Conservation (phyloP, 805 yeast genomes). For the Candida tammaniensis region DNA sequence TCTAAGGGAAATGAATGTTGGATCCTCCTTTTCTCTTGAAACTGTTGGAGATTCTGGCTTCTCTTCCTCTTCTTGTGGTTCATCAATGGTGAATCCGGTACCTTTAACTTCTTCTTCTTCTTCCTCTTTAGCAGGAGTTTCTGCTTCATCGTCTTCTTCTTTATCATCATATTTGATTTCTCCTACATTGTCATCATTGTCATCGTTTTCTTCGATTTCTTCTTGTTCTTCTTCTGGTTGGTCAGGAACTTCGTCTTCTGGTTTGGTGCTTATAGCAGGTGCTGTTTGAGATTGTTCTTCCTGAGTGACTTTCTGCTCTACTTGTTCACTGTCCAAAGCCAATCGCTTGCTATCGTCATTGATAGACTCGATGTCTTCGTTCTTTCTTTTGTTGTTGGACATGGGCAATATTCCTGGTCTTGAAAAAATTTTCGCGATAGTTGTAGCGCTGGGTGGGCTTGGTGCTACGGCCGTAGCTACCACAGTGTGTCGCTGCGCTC, state of each 20-base stretch:
- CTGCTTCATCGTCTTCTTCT: slow-evolving; percentile 2
- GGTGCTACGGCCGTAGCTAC: too few species aligned
- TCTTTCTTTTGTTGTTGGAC: slow-evolving; percentile 54
- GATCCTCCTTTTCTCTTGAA: slow-evolving; percentile 42
- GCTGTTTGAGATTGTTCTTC: slow-evolving; percentile 12
- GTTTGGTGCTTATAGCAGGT: slow-evolving; percentile 7
- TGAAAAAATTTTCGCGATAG: slow-evolving; percentile 5
- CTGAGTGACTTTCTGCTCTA: slow-evolving; percentile 41
- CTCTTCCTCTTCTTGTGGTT: slow-evolving; percentile 1
- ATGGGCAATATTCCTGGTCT: too few species aligned
- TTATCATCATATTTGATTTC: slow-evolving; percentile 2
- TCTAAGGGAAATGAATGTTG: slow-evolving; percentile 64
- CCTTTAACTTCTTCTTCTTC: slow-evolving; percentile 2
- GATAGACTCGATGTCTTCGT: slow-evolving; percentile 49
- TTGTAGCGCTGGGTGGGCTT: slow-evolving; percentile 3
- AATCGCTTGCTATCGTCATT: slow-evolving; percentile 60
- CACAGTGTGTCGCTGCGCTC: not conserved
- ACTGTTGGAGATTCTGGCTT: too few species aligned
- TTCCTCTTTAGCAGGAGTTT: not conserved
- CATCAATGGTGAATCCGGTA: not conserved
- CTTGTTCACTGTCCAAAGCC: slow-evolving; percentile 63
- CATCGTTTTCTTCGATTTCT: not conserved
- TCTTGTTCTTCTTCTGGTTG: slow-evolving; percentile 3
- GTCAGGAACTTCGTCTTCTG: slow-evolving; percentile 3
- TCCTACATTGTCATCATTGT: not conserved